These are phyloP conservation scores for Graphilbum ipis-grandicollis DNA, from an alignment of 2,329 filamentous ascomycete genomes.

Conservation along the genomic window DNA sequence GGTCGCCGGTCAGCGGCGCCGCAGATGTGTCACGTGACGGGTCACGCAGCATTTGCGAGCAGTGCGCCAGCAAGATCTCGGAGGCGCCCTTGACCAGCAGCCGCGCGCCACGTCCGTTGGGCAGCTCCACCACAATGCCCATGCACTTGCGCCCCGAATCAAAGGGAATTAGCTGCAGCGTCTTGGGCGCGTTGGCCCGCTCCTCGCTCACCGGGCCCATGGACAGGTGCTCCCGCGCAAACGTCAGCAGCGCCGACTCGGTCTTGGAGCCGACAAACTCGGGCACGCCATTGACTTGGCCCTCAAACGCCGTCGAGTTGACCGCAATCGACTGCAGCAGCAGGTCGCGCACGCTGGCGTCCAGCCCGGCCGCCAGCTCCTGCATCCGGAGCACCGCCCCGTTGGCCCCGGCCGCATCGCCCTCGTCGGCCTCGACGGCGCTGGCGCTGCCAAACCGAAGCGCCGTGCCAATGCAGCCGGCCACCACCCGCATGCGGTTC, in stretches of 20 bases:
- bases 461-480: conserved; percentile 37
- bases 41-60: conserved; percentile 31
- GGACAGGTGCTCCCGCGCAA: conserved; percentile 47
- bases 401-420: too few species aligned
- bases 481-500: conserved; percentile 52
- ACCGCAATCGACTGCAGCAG: conserved; percentile 42
- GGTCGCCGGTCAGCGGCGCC: conserved; percentile 30
- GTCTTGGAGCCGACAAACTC: conserved; percentile 65
- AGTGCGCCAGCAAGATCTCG: conserved; percentile 43
- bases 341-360: conserved; percentile 29
- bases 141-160: conserved; percentile 62
- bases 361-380: conserved; percentile 25
- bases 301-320: conserved; percentile 63
- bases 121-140: conserved; percentile 37
- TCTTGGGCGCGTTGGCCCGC: conserved; percentile 28
- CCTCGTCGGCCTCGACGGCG: neutral
- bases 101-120: conserved; percentile 29
- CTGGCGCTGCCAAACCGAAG: conserved; percentile 33
- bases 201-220: conserved; percentile 49
- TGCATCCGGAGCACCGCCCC: conserved; percentile 11
- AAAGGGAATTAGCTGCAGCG: conserved; percentile 55
- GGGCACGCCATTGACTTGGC: conserved; percentile 46
- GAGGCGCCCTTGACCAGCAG: conserved; percentile 49
- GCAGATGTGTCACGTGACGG: conserved; percentile 26
- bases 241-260: conserved; percentile 55